Base-by-base conservation (phyloP, 1,284 basidiomycete genomes). In the Pascua guehoae region DNA sequence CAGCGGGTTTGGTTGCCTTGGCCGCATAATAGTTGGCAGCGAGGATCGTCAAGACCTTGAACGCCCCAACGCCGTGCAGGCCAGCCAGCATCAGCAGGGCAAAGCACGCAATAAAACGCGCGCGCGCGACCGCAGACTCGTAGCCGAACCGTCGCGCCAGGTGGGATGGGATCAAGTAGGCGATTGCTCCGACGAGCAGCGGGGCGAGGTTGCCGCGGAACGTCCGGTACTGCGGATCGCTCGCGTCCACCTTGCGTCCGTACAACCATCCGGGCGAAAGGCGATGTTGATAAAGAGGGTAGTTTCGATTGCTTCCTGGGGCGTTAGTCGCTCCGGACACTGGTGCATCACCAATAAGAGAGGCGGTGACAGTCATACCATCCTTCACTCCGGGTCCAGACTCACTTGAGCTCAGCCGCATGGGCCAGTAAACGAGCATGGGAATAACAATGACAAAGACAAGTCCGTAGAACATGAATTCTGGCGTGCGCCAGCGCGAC, bases 61-160 rank as follows among this genome's bases (percentile, higher is more conserved):
- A 42, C 1, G 83, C 77, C 65, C 88, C 90, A n/a, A 85, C 76
- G 36, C 96, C 96, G 72, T 98, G 95, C n/a, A 98, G 77, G 2
- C 83, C 85, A 16, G 85, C 57, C 43, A 96, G 79, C 77, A 92
- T 86, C 49, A 86, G 62, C n/a, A 84, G 51, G 3, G 89, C 86
- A 65, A 87, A 87, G 8, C 64, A 14, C 2, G 73, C 58, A 11
- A 82, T 71, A 63, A 86, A 82, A 12, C 62, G 53, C 2, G 66
- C 57, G 4, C 68, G 57, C 10, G 41, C 49, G 0, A 16, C 7
- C 1, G 53, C 54, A 10, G 32, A 43, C 7, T 37, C 51, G 32
- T 4, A 51, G 4, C 54, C 48, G 8, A 52, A 51, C 36, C 14
- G 24, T 4, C 60, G 54, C 8, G 39, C 42, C 1, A 63, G 18